Conservation (phyloP, 2,329 filamentous ascomycete species). For the Fusarium guadeloupense region DNA sequence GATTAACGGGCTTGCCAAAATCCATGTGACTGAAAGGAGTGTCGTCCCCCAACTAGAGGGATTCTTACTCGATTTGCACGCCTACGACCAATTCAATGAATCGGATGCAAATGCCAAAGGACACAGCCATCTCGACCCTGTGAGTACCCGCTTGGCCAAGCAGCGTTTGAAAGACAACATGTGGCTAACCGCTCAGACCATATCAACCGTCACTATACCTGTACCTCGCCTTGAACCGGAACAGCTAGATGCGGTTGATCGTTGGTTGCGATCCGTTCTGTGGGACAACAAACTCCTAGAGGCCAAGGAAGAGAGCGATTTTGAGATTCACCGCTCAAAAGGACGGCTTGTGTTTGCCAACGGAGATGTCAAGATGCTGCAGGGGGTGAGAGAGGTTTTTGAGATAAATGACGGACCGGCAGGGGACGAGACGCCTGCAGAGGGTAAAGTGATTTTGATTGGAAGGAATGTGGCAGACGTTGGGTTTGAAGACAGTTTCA, state of each 20-base stretch:
- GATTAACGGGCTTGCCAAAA: slow-evolving; percentile 89
- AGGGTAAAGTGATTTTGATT: slow-evolving; percentile 72
- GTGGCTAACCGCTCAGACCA: slow-evolving; percentile 64
- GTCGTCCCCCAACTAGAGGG: slow-evolving; percentile 85
- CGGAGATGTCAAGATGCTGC: slow-evolving; percentile 78
- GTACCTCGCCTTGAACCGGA: slow-evolving; percentile 66
- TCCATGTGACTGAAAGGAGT: slow-evolving; percentile 83
- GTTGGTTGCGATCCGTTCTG: slow-evolving; percentile 82
- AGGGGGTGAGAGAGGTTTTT: slow-evolving; percentile 93
- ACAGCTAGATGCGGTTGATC: slow-evolving; percentile 74
- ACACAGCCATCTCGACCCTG: slow-evolving; percentile 90
- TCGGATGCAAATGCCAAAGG: slow-evolving; percentile 78
- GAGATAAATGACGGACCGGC: slow-evolving; percentile 77
- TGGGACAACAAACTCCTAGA: slow-evolving; percentile 78
- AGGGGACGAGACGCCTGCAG: slow-evolving; percentile 42
- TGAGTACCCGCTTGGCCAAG: slow-evolving; percentile 53
- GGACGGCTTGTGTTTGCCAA: slow-evolving; percentile 74
- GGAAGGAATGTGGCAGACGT: slow-evolving; percentile 63
- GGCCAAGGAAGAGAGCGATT: slow-evolving; percentile 51
- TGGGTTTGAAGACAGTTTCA: slow-evolving; percentile 60
- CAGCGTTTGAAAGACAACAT: not conserved
- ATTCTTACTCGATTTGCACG: slow-evolving; percentile 87
- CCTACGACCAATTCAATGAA: slow-evolving; percentile 83
- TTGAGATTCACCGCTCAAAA: slow-evolving; percentile 91
- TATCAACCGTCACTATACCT: slow-evolving; percentile 81